Percentiles rank a stretch among this genome's conserved stretches.
Evolutionary conservation across 2,329 filamentous ascomycete species (phyloP).

Genomic region (Fusarium protoensiforme): DNA sequence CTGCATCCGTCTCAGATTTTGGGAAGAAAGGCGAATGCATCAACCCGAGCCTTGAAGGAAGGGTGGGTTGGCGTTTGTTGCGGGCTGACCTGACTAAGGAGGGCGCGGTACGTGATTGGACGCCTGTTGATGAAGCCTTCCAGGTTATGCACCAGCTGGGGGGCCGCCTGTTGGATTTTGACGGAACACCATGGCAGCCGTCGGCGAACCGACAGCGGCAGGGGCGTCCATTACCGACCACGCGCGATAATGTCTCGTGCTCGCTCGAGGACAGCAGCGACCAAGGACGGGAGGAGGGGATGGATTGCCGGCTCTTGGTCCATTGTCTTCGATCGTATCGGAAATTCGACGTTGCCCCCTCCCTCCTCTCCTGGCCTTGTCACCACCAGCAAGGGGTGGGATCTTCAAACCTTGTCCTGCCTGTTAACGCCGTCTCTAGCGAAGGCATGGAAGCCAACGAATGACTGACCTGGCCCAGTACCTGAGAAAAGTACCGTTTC

Average conservation of each 20-base stretch:
- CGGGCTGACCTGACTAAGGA: slow-evolving; percentile 37
- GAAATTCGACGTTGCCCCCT: slow-evolving; percentile 20
- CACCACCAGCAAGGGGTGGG: slow-evolving; percentile 36
- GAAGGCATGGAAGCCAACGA: slow-evolving; percentile 18
- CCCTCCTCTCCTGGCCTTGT: slow-evolving; percentile 20
- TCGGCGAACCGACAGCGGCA: slow-evolving; percentile 34
- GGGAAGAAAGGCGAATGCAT: slow-evolving; percentile 42
- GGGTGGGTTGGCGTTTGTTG: slow-evolving; percentile 37
- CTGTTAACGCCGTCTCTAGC: slow-evolving; percentile 17
- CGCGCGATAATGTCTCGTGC: slow-evolving; percentile 7
- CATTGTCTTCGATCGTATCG: slow-evolving; percentile 3
- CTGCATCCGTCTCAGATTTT: slow-evolving; percentile 52
- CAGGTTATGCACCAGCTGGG: slow-evolving; percentile 39
- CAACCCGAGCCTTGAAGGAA: slow-evolving; percentile 39
- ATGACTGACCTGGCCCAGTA: slow-evolving; percentile 7
- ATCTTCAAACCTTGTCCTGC: slow-evolving; percentile 41
- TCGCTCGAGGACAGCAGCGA: background rate
- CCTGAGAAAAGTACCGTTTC: slow-evolving; percentile 33
- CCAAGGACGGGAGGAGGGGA: background rate
- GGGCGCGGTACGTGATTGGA: slow-evolving; percentile 30
- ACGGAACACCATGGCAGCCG: slow-evolving; percentile 40
- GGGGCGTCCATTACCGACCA: slow-evolving; percentile 29
- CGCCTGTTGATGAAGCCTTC: slow-evolving; percentile 30
- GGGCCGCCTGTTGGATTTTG: slow-evolving; percentile 29
- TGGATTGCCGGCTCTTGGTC: background rate